Conservation (phyloP, 345 rosid genomes). For the Populus deltoides region DNA sequence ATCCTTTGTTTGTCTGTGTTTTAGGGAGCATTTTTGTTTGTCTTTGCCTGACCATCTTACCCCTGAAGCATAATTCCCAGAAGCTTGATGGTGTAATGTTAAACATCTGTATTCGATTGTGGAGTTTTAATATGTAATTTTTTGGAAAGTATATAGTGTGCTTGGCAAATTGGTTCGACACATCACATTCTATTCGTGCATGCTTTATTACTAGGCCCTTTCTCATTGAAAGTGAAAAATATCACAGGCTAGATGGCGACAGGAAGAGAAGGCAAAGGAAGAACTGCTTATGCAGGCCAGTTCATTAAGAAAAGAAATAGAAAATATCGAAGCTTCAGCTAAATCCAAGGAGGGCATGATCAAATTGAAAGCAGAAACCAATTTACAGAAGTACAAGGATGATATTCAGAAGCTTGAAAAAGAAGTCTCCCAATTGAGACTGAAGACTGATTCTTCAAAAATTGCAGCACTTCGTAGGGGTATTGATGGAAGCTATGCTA, state of each 20-base stretch:
- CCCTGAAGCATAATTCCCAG: background rate
- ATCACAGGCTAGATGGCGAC: constrained; percentile 78
- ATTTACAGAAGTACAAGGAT: constrained; percentile 43
- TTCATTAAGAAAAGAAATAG: constrained; percentile 50
- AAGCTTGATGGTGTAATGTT: background rate
- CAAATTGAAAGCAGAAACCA: constrained; percentile 51
- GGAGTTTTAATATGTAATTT: constrained; percentile 7
- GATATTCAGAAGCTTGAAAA: constrained; percentile 61
- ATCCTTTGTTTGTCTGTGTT: constrained; percentile 7
- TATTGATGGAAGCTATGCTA: constrained; percentile 49
- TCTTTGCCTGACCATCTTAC: background rate
- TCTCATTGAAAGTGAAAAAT: constrained; percentile 31
- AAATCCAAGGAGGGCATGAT: constrained; percentile 51
- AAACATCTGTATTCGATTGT: constrained; percentile 3
- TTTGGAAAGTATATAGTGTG: constrained; percentile 12
- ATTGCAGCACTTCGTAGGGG: constrained; percentile 68
- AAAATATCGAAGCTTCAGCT: constrained; percentile 43
- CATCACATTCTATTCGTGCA: constrained; percentile 7
- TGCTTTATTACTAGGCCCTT: constrained; percentile 17
- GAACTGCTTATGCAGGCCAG: constrained; percentile 42
- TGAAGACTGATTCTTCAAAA: constrained; percentile 58
- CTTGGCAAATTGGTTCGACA: constrained; percentile 20
- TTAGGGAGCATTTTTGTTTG: background rate
- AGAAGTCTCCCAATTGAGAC: constrained; percentile 58
- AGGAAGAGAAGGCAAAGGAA: constrained; percentile 60